A percentile compares a stretch with the other conserved stretches of the same genome.
phyloP scores from a whole-genome alignment of 352 stramenopile species.

The Globisporangium irregulare region DNA sequence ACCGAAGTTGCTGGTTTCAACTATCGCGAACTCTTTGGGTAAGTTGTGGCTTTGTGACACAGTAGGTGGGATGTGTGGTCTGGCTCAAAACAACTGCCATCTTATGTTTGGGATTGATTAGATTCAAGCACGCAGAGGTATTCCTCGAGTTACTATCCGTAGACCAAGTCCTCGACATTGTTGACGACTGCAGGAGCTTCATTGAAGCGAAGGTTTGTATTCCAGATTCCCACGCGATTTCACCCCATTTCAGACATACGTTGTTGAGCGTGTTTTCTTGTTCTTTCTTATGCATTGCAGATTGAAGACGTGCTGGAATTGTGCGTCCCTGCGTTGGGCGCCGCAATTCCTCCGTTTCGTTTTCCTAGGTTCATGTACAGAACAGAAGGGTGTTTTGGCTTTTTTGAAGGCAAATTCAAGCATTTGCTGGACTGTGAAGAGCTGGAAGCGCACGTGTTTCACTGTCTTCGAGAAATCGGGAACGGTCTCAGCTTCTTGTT shows the following conservation, averaged over 20 bases:
- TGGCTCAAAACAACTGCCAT: not conserved
- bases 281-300: conserved; percentile 17
- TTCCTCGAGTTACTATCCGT: conserved; percentile 29
- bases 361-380: conserved; percentile 56
- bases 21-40: conserved; percentile 14
- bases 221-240: not conserved
- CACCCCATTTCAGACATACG: not conserved
- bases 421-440: conserved; percentile 76
- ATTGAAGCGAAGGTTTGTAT: conserved; percentile 33
- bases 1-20: conserved; percentile 1
- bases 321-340: conserved; percentile 67
- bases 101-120: not conserved
- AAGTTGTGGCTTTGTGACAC: not conserved
- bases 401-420: conserved; percentile 83
- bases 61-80: not conserved
- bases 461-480: conserved; percentile 74
- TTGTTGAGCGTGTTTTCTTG: not conserved
- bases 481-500: conserved; percentile 70
- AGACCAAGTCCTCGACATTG: conserved; percentile 30
- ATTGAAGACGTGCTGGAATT: conserved; percentile 66
- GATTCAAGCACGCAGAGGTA: conserved; percentile 22
- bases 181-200: conserved; percentile 31
- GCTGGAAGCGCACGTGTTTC: conserved; percentile 80
- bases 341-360: conserved; percentile 71
- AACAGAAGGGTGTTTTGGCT: conserved; percentile 59